These are phyloP conservation scores for Pichia kluyveri DNA, from an alignment of 805 yeast species.

Conservation along the genomic window DNA sequence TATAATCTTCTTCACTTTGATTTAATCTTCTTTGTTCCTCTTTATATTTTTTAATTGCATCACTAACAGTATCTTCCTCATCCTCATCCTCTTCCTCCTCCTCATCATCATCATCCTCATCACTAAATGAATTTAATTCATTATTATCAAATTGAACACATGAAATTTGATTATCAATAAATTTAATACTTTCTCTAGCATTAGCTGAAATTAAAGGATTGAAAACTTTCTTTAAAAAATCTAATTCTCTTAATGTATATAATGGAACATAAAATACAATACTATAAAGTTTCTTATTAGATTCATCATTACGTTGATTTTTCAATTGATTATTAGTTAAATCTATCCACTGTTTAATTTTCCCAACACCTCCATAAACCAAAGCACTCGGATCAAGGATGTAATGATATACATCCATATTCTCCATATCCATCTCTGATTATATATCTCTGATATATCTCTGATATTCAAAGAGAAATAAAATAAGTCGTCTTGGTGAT, in stretches of 20 bases:
- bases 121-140: background rate
- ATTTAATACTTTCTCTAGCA: conserved; percentile 55
- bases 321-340: conserved; percentile 26
- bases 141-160: background rate
- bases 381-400: conserved; percentile 62
- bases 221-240: conserved; percentile 44
- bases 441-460: too few species aligned
- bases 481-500: too few species aligned
- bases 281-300: conserved; percentile 15
- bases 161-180: conserved; percentile 36
- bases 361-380: conserved; percentile 55
- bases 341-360: conserved; percentile 51
- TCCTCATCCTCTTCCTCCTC: conserved; percentile 3
- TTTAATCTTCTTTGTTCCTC: background rate
- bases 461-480: too few species aligned
- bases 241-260: conserved; percentile 51
- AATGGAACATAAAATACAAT: conserved; percentile 42
- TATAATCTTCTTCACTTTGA: conserved; percentile 2
- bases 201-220: conserved; percentile 47
- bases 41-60: background rate
- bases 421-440: background rate
- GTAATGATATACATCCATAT: conserved; percentile 21
- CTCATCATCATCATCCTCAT: conserved; percentile 5
- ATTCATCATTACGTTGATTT: conserved; percentile 31
- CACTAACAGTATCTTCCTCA: background rate